Conservation (phyloP, 1,139 yeast genomes). For the Nematodospora anomalae region DNA sequence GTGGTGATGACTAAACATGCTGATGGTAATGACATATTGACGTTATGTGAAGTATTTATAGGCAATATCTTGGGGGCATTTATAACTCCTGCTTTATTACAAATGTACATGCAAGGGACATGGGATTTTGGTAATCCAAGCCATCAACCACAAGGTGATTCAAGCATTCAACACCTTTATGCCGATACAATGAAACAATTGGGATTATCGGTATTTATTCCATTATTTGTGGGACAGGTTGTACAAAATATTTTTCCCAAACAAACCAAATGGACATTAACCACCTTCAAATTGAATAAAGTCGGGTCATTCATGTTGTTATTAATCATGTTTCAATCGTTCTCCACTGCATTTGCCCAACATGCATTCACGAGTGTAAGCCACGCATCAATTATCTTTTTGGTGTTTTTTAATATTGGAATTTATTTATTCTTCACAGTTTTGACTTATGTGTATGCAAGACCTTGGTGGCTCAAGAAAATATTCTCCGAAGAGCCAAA, state of each 20-base stretch:
- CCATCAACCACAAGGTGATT: constrained; percentile 38
- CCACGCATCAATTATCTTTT: constrained; percentile 65
- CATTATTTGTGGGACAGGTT: constrained; percentile 85
- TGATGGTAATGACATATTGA: constrained; percentile 74
- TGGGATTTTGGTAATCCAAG: constrained; percentile 89
- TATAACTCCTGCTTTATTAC: constrained; percentile 79
- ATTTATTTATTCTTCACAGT: constrained; percentile 73
- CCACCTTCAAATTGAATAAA: constrained; percentile 62
- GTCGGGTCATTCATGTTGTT: constrained; percentile 78
- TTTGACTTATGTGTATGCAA: constrained; percentile 55
- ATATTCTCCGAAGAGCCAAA: constrained; percentile 51
- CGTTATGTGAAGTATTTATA: constrained; percentile 80
- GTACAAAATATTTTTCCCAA: constrained; percentile 67
- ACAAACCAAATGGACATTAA: constrained; percentile 59
- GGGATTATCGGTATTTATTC: constrained; percentile 80
- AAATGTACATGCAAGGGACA: constrained; percentile 58
- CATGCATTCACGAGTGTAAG: constrained; percentile 73
- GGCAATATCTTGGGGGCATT: constrained; percentile 87
- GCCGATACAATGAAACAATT: constrained; percentile 79
- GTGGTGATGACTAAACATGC: constrained; percentile 90
- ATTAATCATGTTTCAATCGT: constrained; percentile 79
- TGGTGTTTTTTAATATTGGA: constrained; percentile 80
- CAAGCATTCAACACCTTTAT: constrained; percentile 58
- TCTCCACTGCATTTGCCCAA: constrained; percentile 85
- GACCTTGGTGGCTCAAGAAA: constrained; percentile 55